A percentile compares a stretch with the other conserved stretches of the same genome.
phyloP scores from a whole-genome alignment of 352 stramenopile genomes.

The Globisporangium acanthophoron region DNA sequence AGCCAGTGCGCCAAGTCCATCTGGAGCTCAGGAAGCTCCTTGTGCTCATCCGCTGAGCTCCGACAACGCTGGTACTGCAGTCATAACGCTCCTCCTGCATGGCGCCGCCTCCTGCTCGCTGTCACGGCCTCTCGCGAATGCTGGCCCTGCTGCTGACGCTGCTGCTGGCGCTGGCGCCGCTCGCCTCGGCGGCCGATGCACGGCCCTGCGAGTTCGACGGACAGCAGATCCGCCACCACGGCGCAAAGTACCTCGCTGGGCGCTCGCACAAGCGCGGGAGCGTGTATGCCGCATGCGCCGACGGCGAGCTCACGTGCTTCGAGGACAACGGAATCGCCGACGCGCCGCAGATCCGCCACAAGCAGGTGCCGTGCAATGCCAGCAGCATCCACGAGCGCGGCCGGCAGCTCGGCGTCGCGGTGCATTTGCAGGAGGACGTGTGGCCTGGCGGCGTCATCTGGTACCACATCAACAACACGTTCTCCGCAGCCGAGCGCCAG shows the following conservation, averaged over 20 bases:
- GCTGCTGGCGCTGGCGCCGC: neutral
- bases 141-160: neutral
- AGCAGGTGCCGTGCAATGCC: conserved; percentile 29
- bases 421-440: conserved; percentile 47
- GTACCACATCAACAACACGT: conserved; percentile 57
- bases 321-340: conserved; percentile 62
- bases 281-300: conserved; percentile 45
- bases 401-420: conserved; percentile 47
- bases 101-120: neutral
- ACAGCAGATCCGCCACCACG: conserved; percentile 32
- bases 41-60: too few species aligned
- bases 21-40: too few species aligned
- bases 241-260: conserved; percentile 48
- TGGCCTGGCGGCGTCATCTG: conserved; percentile 66
- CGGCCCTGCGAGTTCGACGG: conserved; percentile 37
- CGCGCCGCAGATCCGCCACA: conserved; percentile 36
- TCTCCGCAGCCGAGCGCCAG: conserved; percentile 34
- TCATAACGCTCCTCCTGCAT: neutral
- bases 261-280: conserved; percentile 35
- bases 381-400: conserved; percentile 18
- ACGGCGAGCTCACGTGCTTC: conserved; percentile 43
- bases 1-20: too few species aligned
- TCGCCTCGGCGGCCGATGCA: neutral
- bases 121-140: neutral
- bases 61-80: too few species aligned